phyloP scores from a whole-genome alignment of 441 rosid species.

The Biscutella laevigata region DNA sequence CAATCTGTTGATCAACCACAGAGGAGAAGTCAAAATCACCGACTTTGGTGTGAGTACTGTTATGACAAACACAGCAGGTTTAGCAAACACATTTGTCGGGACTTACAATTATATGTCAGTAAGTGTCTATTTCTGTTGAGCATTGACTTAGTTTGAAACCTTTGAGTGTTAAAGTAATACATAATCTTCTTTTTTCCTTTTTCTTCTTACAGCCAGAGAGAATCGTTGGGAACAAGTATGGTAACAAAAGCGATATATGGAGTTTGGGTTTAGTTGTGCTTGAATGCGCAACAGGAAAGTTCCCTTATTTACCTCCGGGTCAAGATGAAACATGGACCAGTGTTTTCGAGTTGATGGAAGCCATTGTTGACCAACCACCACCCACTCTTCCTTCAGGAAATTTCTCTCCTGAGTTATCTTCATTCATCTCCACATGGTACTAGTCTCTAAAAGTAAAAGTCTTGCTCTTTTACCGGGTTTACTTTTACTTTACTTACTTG shows the following conservation, averaged over 20 bases:
- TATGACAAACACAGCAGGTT: slow-evolving; percentile 71
- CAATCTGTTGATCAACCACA: slow-evolving; percentile 79
- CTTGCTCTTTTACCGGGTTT: not conserved
- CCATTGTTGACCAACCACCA: slow-evolving; percentile 71
- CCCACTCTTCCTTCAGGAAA: slow-evolving; percentile 61
- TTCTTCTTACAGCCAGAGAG: slow-evolving; percentile 92
- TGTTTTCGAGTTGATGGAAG: slow-evolving; percentile 84
- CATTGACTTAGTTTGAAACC: not conserved
- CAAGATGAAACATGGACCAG: slow-evolving; percentile 58
- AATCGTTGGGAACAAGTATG: slow-evolving; percentile 45
- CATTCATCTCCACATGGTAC: slow-evolving; percentile 92
- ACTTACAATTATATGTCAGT: slow-evolving; percentile 95
- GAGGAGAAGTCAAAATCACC: slow-evolving; percentile 91
- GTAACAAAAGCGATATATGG: slow-evolving; percentile 89
- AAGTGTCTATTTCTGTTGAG: slow-evolving; percentile 30
- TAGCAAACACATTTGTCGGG: slow-evolving; percentile 79
- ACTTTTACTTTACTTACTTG: not conserved
- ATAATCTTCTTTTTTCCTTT: not conserved
- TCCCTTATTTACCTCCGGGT: slow-evolving; percentile 67
- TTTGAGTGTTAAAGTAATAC: not conserved
- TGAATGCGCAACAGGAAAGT: slow-evolving; percentile 81
- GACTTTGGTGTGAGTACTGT: slow-evolving; percentile 96
- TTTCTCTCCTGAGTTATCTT: slow-evolving; percentile 72
- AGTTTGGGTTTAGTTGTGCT: slow-evolving; percentile 82
- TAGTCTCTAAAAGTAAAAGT: not conserved